A percentile compares a stretch with the other conserved stretches of the same genome.
phyloP scores from a whole-genome alignment of 2,329 filamentous ascomycete genomes.

The Ilyonectria mors-panacis region DNA sequence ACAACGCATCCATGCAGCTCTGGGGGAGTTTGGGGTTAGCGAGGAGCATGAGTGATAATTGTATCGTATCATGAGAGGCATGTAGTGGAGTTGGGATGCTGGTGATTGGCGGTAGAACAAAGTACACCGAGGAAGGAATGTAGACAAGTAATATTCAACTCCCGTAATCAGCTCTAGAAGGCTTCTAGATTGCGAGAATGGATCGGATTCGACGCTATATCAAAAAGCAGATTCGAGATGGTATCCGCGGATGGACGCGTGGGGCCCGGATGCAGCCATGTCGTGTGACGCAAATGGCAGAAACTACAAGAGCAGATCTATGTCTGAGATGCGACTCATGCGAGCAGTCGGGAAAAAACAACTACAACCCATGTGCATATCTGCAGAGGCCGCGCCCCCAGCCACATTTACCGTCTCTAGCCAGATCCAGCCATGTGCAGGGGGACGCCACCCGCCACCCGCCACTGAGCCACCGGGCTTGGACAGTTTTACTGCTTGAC shows the following conservation, averaged over 20 bases:
- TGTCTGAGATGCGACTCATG: slow-evolving; percentile 23
- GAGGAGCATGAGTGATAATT: slow-evolving; percentile 11
- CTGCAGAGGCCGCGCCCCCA: slow-evolving; percentile 9
- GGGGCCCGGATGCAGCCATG: slow-evolving; percentile 19
- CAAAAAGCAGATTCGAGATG: not conserved
- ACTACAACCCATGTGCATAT: not conserved
- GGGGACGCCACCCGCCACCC: slow-evolving; percentile 16
- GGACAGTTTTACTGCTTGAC: not conserved
- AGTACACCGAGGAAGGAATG: not conserved
- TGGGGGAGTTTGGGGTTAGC: slow-evolving; percentile 6
- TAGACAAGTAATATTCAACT: not conserved
- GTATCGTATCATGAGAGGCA: slow-evolving; percentile 20
- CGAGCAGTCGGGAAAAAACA: slow-evolving; percentile 13
- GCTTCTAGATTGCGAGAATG: not conserved
- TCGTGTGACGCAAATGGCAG: slow-evolving; percentile 29
- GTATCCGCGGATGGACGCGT: slow-evolving; percentile 3
- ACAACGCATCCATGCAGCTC: not conserved
- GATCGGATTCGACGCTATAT: not conserved
- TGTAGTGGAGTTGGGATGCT: slow-evolving; percentile 19
- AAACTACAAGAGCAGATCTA: not conserved
- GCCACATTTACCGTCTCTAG: slow-evolving; percentile 25
- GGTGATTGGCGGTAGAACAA: slow-evolving; percentile 1
- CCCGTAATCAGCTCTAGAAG: not conserved
- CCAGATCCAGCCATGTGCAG: slow-evolving; percentile 1
- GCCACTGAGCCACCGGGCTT: slow-evolving; percentile 4